phyloP scores from a whole-genome alignment of 2,329 filamentous ascomycete species.

The Curvularia sp. region DNA sequence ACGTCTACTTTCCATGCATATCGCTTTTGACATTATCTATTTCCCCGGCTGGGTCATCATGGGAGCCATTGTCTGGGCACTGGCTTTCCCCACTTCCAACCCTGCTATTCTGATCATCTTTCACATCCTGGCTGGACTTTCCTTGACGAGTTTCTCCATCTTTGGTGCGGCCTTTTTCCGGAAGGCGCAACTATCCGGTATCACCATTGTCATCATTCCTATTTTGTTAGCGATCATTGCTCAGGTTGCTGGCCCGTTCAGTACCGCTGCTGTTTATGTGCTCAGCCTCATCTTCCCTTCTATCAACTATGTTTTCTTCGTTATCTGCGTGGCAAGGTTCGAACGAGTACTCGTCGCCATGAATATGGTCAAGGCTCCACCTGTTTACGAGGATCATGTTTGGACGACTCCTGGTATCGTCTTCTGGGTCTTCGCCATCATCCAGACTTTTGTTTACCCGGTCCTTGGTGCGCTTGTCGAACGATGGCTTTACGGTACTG shows the following conservation, averaged over 20 bases:
- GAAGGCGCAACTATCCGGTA: slow-evolving; percentile 86
- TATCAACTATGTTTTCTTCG: slow-evolving; percentile 87
- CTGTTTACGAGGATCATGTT: slow-evolving; percentile 51
- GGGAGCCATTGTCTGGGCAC: slow-evolving; percentile 69
- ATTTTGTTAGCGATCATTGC: slow-evolving; percentile 82
- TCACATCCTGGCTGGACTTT: slow-evolving; percentile 76
- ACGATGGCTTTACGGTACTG: slow-evolving; percentile 75
- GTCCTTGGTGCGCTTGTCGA: slow-evolving; percentile 78
- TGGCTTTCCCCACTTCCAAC: slow-evolving; percentile 59
- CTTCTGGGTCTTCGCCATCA: slow-evolving; percentile 76
- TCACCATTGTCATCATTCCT: slow-evolving; percentile 74
- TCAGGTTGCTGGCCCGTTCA: slow-evolving; percentile 71
- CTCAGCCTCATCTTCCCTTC: slow-evolving; percentile 82
- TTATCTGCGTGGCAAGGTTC: slow-evolving; percentile 77
- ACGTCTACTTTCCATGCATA: slow-evolving; percentile 78
- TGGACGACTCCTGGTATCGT: slow-evolving; percentile 76
- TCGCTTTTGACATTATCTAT: slow-evolving; percentile 82
- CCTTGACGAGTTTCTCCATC: slow-evolving; percentile 80
- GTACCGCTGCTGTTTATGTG: slow-evolving; percentile 69
- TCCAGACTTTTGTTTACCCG: slow-evolving; percentile 81
- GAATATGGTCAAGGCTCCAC: slow-evolving; percentile 68
- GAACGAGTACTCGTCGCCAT: slow-evolving; percentile 68
- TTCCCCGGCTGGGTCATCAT: slow-evolving; percentile 82
- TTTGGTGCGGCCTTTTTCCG: slow-evolving; percentile 84
- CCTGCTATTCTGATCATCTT: slow-evolving; percentile 61